Conservation (phyloP, 495 filamentous ascomycete species). For the Trichoderma reesei region DNA sequence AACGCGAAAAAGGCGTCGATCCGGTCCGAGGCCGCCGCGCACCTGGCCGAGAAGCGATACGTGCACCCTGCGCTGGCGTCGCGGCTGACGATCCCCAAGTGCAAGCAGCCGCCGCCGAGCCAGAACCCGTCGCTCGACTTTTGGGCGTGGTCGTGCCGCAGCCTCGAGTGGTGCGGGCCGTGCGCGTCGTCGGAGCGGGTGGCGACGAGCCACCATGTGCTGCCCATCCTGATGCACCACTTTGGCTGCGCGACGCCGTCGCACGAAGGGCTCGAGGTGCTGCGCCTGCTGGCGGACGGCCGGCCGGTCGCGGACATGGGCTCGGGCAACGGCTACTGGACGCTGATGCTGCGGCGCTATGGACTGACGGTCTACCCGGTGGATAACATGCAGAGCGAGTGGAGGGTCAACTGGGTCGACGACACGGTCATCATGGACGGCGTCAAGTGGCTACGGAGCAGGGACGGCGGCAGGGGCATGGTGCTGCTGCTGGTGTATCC, state of each 20-base stretch:
- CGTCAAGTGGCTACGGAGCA: slow-evolving; percentile 28
- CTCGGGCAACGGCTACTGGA: slow-evolving; percentile 55
- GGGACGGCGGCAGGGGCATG: slow-evolving; percentile 29
- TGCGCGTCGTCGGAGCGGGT: slow-evolving; percentile 19
- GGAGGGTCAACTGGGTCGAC: slow-evolving; percentile 48
- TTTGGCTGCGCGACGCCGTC: slow-evolving; percentile 52
- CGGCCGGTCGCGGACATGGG: slow-evolving; percentile 44
- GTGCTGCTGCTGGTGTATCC: slow-evolving; percentile 54
- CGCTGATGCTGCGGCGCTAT: slow-evolving; percentile 43
- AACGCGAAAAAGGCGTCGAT: slow-evolving; percentile 51
- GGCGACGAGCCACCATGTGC: slow-evolving; percentile 34
- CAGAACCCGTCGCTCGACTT: slow-evolving; percentile 50
- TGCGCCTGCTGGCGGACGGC: slow-evolving; percentile 33
- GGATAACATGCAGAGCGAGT: slow-evolving; percentile 45
- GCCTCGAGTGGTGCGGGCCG: slow-evolving; percentile 45
- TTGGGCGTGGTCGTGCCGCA: slow-evolving; percentile 39
- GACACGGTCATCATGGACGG: slow-evolving; percentile 45
- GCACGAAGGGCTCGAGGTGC: slow-evolving; percentile 42
- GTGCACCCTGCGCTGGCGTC: slow-evolving; percentile 21
- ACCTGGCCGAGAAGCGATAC: slow-evolving; percentile 38
- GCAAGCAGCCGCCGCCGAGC: slow-evolving; percentile 22
- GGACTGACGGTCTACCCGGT: slow-evolving; percentile 30
- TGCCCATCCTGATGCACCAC: slow-evolving; percentile 58
- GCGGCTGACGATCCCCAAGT: slow-evolving; percentile 26
- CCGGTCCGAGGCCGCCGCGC: slow-evolving; percentile 34